Percentiles rank a stretch among this genome's conserved stretches.
phyloP scores from a whole-genome alignment of 805 yeast species.

The Cephaloascus fragrans region DNA sequence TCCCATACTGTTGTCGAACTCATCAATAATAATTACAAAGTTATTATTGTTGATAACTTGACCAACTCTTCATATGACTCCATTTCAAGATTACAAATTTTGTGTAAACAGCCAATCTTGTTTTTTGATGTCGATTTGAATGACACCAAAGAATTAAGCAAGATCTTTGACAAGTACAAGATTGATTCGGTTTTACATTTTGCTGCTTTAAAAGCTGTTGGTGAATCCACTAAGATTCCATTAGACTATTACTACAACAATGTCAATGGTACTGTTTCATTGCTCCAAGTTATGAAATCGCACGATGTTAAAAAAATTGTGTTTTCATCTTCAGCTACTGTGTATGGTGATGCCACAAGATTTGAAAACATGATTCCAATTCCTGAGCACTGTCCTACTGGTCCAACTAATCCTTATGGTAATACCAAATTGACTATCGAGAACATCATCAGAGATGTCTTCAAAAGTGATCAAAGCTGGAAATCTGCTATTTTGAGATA shows the following conservation, averaged over 20 bases:
- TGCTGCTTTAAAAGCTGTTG: conserved; percentile 80
- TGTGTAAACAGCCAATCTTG: conserved; percentile 38
- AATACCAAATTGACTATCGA: conserved; percentile 61
- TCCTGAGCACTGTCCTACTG: conserved; percentile 69
- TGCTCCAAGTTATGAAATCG: conserved; percentile 43
- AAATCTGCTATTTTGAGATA: conserved; percentile 59
- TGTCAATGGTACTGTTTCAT: conserved; percentile 50
- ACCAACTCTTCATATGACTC: conserved; percentile 61
- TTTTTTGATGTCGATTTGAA: conserved; percentile 49
- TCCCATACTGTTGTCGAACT: conserved; percentile 68
- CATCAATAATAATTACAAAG: conserved; percentile 51
- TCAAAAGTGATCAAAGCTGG: conserved; percentile 35
- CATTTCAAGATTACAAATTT: conserved; percentile 48
- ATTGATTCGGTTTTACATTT: conserved; percentile 63
- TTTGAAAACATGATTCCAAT: conserved; percentile 68
- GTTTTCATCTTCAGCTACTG: conserved; percentile 75
- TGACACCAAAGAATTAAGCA: conserved; percentile 35
- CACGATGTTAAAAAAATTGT: conserved; percentile 44
- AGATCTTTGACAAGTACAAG: conserved; percentile 37
- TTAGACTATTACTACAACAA: conserved; percentile 61
- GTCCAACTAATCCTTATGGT: conserved; percentile 74
- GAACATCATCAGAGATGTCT: conserved; percentile 45
- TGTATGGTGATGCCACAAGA: conserved; percentile 73
- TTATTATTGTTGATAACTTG: conserved; percentile 66
- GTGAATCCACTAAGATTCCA: conserved; percentile 64